A percentile compares a stretch with the other conserved stretches of the same genome.
Evolutionary conservation across 495 filamentous ascomycete species (phyloP).

Genomic region (Gamarada debralockiae): DNA sequence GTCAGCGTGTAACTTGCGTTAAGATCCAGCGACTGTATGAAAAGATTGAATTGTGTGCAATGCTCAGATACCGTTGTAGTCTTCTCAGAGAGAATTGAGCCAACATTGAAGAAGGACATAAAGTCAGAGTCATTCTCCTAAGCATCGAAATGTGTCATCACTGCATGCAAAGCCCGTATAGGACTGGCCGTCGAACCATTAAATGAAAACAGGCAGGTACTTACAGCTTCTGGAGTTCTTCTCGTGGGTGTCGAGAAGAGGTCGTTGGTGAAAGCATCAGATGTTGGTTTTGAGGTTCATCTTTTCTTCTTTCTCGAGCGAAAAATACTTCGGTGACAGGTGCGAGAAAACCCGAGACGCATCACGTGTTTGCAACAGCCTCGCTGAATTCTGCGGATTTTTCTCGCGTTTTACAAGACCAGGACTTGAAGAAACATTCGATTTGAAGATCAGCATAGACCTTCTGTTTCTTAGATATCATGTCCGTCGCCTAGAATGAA

Average conservation of each 20-base stretch:
- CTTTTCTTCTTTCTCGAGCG: background rate
- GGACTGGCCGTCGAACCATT: background rate
- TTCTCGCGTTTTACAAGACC: no score
- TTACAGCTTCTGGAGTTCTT: slow-evolving; percentile 22
- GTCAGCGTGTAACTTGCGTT: background rate
- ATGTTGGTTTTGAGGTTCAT: background rate
- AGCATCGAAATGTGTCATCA: slow-evolving; percentile 60
- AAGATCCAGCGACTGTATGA: background rate
- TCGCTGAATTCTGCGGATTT: no score
- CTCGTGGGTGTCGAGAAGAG: slow-evolving; percentile 11
- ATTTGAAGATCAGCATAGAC: no score
- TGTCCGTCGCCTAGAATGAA: no score
- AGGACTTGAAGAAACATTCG: no score
- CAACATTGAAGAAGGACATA: slow-evolving; percentile 70
- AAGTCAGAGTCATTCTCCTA: slow-evolving; percentile 68
- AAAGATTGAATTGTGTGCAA: slow-evolving; percentile 24
- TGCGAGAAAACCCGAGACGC: background rate
- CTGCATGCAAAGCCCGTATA: slow-evolving; percentile 26
- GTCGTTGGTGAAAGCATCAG: background rate
- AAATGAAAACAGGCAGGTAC: slow-evolving; percentile 13
- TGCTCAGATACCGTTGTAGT: slow-evolving; percentile 99
- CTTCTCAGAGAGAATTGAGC: slow-evolving; percentile 57
- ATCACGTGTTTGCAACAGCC: no score
- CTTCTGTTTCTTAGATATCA: no score
- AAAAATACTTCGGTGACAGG: background rate